Evolutionary conservation across 148 eudicot species (phyloP), one percentile per base, ranked within the genome.

Genomic region (Fagopyrum esculentum): DNA sequence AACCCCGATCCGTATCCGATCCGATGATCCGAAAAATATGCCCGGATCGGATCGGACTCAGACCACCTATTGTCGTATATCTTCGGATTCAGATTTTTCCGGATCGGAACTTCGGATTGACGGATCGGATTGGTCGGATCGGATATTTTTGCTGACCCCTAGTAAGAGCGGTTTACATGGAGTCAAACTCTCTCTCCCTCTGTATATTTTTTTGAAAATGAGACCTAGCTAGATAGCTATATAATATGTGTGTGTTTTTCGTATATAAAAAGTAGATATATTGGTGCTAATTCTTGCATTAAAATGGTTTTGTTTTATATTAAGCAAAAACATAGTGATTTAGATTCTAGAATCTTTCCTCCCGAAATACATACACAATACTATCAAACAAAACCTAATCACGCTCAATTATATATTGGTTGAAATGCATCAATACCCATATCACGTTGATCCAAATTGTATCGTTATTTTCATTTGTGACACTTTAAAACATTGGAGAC

Each of bases 381-480:
- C 71, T 66, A 40, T 2, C 71, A 66, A 66, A 66, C 71, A 66
- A 66, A 66, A 66, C 19, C 71, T 40, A 40, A 12, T 10, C 16
- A 11, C 5, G 52, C 17, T 8, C 5, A 29, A 22, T 15, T 10
- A 51, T 51, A 6, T 17, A 6, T 56, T 56, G 9, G 9, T 56
- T 17, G 30, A 56, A 56, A 56, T 56, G 6, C 61, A 49, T 49
- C 52, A 49, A 49, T 49, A 19, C 10, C 12, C 12, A 7, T 22
- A 60, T 60, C 45, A 35, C 4, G 3, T 64, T 64, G 69, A 30
- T 10, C 45, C 69, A 64, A 35, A 4, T 35, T 64, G 45, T 64
- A 46, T 5, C 12, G 40, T 61, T 29, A 78, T 77, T 59, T 40
- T 73, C 22, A 13, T 52, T 61, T 74, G 69, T 69, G 70, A 48